Evolutionary conservation across 495 filamentous ascomycete genomes (phyloP).

Genomic region (Ramalina intermedia): DNA sequence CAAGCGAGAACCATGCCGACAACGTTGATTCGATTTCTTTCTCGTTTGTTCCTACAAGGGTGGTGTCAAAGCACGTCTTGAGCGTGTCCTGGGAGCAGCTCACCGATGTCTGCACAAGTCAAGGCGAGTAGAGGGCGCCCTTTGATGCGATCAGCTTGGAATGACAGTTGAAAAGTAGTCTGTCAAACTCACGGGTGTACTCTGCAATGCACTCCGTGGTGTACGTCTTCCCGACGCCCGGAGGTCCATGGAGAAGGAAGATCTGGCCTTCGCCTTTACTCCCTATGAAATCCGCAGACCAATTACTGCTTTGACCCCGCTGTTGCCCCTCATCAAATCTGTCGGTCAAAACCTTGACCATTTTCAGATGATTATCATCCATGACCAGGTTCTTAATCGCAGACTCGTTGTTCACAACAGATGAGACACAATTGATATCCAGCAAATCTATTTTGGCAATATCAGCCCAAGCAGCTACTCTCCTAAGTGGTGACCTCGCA

Average conservation of each 20-base stretch:
- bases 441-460: background rate
- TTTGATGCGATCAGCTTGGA: no score
- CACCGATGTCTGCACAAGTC: constrained; percentile 13
- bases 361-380: background rate
- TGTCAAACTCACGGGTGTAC: background rate
- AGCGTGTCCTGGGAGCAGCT: no score
- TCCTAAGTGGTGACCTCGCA: no score
- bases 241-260: constrained; percentile 18
- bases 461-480: no score
- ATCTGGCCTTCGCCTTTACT: constrained; percentile 18
- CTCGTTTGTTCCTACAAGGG: background rate
- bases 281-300: constrained; percentile 14
- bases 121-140: constrained; percentile 12
- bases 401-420: background rate
- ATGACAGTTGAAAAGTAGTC: no score
- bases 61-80: no score
- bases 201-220: constrained; percentile 17
- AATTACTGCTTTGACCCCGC: background rate
- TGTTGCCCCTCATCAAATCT: background rate
- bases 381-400: constrained; percentile 6
- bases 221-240: constrained; percentile 19
- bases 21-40: background rate
- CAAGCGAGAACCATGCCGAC: constrained; percentile 5
- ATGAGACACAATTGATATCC: background rate
- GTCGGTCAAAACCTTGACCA: constrained; percentile 1